phyloP scores from a whole-genome alignment of 2,329 filamentous ascomycete species.

The Botrytis deweyae region DNA sequence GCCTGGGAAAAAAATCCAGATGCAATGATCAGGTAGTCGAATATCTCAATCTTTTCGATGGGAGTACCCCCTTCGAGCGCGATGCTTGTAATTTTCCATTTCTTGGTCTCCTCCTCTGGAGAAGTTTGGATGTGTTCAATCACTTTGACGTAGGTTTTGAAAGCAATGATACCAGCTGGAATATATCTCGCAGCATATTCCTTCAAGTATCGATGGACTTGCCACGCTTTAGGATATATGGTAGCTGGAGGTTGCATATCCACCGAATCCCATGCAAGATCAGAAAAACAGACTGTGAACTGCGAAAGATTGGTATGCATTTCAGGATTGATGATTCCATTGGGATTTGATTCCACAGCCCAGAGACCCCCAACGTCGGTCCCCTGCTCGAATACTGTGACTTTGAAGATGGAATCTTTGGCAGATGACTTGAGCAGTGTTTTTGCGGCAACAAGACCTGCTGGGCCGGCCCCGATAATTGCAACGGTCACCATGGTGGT shows the following conservation, averaged over 20 bases:
- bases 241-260: slow-evolving; percentile 1
- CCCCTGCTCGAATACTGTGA: slow-evolving; percentile 21
- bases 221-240: slow-evolving; percentile 19
- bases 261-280: slow-evolving; percentile 21
- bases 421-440: slow-evolving; percentile 19
- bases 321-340: slow-evolving; percentile 19
- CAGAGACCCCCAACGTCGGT: slow-evolving; percentile 22
- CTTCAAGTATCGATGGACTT: slow-evolving; percentile 24
- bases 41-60: background rate
- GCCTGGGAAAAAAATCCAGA: background rate
- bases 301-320: slow-evolving; percentile 23
- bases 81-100: slow-evolving; percentile 11
- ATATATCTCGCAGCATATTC: slow-evolving; percentile 18
- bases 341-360: slow-evolving; percentile 20
- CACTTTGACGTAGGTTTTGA: background rate
- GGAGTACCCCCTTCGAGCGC: background rate
- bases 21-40: slow-evolving; percentile 18
- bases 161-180: background rate
- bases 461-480: slow-evolving; percentile 24
- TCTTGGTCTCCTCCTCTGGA: background rate
- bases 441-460: slow-evolving; percentile 25
- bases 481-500: background rate
- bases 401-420: background rate
- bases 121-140: background rate
- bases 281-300: slow-evolving; percentile 25